phyloP scores from a whole-genome alignment of 2,329 filamentous ascomycete species.

The Ophiostoma sp. region DNA sequence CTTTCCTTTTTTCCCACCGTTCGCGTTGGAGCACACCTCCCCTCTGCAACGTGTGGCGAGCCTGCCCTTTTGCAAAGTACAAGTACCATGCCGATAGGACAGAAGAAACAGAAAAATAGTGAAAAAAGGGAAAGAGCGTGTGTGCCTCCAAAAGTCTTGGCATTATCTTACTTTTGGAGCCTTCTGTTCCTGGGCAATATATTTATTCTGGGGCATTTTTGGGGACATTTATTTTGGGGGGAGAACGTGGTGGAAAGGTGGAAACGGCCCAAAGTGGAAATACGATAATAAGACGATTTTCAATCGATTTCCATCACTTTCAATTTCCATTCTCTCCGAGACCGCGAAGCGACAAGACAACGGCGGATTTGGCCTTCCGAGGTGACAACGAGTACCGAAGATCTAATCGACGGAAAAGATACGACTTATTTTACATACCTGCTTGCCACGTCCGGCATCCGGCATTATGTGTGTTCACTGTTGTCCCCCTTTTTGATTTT shows the following conservation, averaged over 20 bases:
- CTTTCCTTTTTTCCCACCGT: background rate
- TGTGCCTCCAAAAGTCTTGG: slow-evolving; percentile 3
- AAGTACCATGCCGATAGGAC: background rate
- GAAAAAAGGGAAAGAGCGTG: background rate
- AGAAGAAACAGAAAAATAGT: background rate
- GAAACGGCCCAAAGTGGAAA: background rate
- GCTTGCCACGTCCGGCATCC: background rate
- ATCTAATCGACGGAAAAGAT: background rate
- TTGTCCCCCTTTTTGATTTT: background rate
- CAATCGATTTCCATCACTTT: background rate
- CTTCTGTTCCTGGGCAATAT: background rate
- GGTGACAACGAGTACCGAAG: background rate
- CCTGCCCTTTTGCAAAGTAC: background rate
- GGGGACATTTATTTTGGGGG: background rate
- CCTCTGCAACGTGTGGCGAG: background rate
- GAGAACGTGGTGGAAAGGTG: slow-evolving; percentile 8
- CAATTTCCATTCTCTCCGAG: background rate
- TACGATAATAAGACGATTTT: background rate
- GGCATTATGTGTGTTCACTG: background rate
- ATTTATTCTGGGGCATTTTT: slow-evolving; percentile 9
- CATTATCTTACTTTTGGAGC: background rate
- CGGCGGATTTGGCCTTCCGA: background rate
- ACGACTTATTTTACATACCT: background rate
- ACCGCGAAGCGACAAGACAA: background rate
- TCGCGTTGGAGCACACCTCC: background rate